Base-by-base conservation (phyloP, 2,329 filamentous ascomycete species). In the Cryoendolithus antarcticus region DNA sequence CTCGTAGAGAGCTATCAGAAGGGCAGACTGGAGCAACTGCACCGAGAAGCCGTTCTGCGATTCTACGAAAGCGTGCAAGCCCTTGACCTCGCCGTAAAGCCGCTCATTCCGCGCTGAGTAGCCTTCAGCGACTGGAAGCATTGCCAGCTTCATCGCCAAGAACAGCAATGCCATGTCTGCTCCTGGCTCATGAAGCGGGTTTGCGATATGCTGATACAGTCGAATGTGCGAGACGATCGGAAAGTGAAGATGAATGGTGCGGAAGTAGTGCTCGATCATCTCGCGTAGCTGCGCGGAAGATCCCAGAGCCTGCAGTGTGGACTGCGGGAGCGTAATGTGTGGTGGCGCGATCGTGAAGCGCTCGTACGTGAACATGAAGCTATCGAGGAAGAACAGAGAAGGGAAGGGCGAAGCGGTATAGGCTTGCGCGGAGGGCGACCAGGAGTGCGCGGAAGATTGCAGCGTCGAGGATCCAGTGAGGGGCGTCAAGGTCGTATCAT, bases 1-100 rank as follows among this genome's bases (percentile, higher is more conserved):
- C 46, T 72, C 68, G 47, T 69, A 71, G 2, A 69, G 50, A 6
- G 66, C 58, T 13, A 71, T 53, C 9, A 72, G 56, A 1, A 70
- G 44, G 43, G 63, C 57, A 3, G 64, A 62, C 48, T 72, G 69
- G 6, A 71, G 55, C 30, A 65, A 51, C 34, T 63, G 54, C 10
- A 72, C 46, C 19, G 62, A 65, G 6, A 63, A 55, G 6, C 56
- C 57, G 19, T 67, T 67, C 30, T 57, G 54, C 4, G 59, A 52
- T 43, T 71, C 67, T 32, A 69, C 50, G 19, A 61, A 46, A 13
- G 53, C 50, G 30, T 62, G 49, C 41, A 69, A 65, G 9, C 61
- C 56, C 45, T 70, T 70, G 9, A 63, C 57, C 4, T 62, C 54
- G n/a, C 52, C 47, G 43, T 71, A 70, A 3, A 67, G 49, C 30